Conservation (phyloP, 1,284 basidiomycete species). For the Apiotrichum mycotoxinovorans region DNA sequence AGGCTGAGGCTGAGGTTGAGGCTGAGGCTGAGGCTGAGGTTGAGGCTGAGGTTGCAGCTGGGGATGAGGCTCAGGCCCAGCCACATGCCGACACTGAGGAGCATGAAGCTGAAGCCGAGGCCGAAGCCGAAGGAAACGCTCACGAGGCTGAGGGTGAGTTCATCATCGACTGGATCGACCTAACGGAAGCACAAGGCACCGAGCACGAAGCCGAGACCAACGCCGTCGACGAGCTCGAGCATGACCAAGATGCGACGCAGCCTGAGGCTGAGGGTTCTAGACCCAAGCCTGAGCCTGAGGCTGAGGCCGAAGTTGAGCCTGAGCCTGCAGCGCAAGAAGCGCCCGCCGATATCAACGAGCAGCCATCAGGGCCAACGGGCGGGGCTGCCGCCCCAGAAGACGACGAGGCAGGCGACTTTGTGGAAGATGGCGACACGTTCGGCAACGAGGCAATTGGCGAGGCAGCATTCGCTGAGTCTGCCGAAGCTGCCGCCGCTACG, state of each 20-base stretch:
- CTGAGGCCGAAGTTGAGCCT: not conserved
- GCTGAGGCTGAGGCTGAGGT: not conserved
- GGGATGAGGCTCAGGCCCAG: not conserved
- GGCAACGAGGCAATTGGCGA: conserved; percentile 15
- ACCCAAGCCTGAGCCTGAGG: conserved; percentile 33
- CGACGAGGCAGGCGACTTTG: conserved; percentile 25
- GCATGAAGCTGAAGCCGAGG: not conserved
- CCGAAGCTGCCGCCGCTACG: not conserved
- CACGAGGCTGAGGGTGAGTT: not conserved
- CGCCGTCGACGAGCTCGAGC: conserved; percentile 10
- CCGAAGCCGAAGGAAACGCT: too few relatives aligned
- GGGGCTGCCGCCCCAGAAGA: conserved; percentile 28
- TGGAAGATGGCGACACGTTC: conserved; percentile 6
- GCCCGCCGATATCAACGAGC: not conserved
- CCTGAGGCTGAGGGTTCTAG: conserved; percentile 41
- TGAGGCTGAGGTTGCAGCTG: not conserved
- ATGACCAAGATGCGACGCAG: conserved; percentile 31
- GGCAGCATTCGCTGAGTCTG: conserved; percentile 10
- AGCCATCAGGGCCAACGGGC: not conserved
- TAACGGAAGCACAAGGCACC: not conserved
- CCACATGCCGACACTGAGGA: not conserved
- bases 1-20: not conserved
- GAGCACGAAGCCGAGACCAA: not conserved
- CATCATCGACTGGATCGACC: not conserved
- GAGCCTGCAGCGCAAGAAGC: not conserved